A percentile compares a stretch with the other conserved stretches of the same genome.
These are phyloP conservation scores for Carex myosuroides DNA, from an alignment of 176 grass and related monocot species.

Conservation along the genomic window DNA sequence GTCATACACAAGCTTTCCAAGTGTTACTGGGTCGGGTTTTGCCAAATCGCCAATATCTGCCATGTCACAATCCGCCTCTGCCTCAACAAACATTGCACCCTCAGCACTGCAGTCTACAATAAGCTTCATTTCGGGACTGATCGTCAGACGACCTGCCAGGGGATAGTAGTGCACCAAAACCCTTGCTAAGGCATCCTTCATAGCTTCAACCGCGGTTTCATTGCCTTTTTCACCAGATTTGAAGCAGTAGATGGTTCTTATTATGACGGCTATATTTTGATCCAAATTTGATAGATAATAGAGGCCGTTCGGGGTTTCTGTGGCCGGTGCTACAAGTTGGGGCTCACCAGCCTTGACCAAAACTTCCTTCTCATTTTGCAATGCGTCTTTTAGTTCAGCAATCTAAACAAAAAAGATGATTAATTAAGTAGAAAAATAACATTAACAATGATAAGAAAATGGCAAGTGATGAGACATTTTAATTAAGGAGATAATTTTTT, in stretches of 20 bases:
- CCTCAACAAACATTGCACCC: constrained; percentile 75
- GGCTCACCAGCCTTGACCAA: constrained; percentile 43
- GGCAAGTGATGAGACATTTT: background rate
- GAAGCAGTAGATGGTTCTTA: constrained; percentile 90
- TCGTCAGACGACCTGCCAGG: constrained; percentile 59
- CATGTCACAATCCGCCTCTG: constrained; percentile 64
- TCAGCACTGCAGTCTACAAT: constrained; percentile 65
- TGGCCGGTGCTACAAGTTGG: constrained; percentile 46
- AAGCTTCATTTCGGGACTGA: constrained; percentile 83
- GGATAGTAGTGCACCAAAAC: constrained; percentile 88
- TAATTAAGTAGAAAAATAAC: background rate
- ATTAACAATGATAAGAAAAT: background rate
- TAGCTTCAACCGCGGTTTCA: constrained; percentile 27
- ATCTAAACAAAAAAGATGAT: background rate
- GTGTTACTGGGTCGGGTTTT: constrained; percentile 60
- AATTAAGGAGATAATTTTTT: background rate
- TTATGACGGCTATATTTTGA: constrained; percentile 80
- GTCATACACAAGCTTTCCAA: constrained; percentile 77
- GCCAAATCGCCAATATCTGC: constrained; percentile 49
- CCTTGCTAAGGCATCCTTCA: constrained; percentile 57
- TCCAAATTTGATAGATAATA: constrained; percentile 99
- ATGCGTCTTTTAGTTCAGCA: constrained; percentile 12
- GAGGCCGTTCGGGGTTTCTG: constrained; percentile 44
- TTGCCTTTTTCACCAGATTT: constrained; percentile 23
- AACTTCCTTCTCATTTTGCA: constrained; percentile 17